phyloP scores from a whole-genome alignment of 768 basidiomycete genomes.

The Phaeolepiota aurea region DNA sequence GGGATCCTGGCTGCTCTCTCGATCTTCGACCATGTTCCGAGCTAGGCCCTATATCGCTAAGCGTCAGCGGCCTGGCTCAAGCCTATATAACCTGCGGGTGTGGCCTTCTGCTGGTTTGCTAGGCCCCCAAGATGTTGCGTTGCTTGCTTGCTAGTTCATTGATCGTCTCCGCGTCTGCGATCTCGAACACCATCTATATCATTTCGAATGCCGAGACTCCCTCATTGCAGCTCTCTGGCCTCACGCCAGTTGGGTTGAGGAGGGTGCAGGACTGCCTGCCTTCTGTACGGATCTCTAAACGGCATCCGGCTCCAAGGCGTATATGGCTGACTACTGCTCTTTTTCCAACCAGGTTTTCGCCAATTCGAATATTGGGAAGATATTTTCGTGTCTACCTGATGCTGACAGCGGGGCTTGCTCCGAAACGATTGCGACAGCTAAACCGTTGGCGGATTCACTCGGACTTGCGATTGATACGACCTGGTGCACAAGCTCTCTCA shows the following conservation, averaged over 20 bases:
- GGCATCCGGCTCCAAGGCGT: background rate
- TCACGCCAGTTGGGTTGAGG: conserved; percentile 12
- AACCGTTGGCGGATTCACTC: conserved; percentile 12
- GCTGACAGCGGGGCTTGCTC: conserved; percentile 13
- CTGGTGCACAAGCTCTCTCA: conserved; percentile 9
- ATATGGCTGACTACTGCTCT: background rate
- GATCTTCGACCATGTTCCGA: too few species aligned
- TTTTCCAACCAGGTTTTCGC: conserved; percentile 9
- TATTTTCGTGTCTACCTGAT: conserved; percentile 15
- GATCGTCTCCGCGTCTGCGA: too few species aligned
- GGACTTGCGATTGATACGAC: conserved; percentile 11
- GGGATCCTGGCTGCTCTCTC: too few species aligned
- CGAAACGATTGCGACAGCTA: conserved; percentile 12
- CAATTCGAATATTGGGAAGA: conserved; percentile 12
- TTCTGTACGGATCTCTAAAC: conserved; percentile 7
- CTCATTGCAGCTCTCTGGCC: conserved; percentile 11
- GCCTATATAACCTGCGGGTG: too few species aligned
- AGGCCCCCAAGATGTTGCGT: too few species aligned
- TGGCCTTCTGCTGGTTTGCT: too few species aligned
- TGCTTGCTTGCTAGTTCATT: too few species aligned
- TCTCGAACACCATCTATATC: conserved; percentile 13
- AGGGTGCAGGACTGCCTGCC: conserved; percentile 14
- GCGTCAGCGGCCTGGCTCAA: too few species aligned
- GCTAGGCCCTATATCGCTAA: too few species aligned
- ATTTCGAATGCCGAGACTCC: conserved; percentile 17